phyloP scores from a whole-genome alignment of 176 grass and related monocot species.

The Lolium multiflorum region DNA sequence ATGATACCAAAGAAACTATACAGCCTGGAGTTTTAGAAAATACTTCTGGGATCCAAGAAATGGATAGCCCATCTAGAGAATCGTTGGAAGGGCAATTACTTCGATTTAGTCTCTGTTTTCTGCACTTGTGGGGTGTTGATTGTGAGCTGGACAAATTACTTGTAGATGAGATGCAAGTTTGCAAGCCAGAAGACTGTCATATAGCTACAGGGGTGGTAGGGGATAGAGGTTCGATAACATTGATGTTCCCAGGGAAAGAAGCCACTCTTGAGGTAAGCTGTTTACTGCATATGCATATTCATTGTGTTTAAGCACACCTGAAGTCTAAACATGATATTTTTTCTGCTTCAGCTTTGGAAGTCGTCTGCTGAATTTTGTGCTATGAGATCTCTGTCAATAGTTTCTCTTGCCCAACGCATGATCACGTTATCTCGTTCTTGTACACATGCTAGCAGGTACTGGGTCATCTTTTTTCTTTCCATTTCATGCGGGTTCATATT shows the following conservation, averaged over 20 bases:
- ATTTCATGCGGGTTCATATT: conserved; percentile 8
- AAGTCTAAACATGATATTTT: conserved; percentile 44
- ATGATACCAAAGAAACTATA: conserved; percentile 39
- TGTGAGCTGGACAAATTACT: conserved; percentile 83
- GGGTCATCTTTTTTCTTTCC: conserved; percentile 29
- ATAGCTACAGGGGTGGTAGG: conserved; percentile 80
- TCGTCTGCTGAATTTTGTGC: conserved; percentile 92
- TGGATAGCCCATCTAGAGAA: conserved; percentile 78
- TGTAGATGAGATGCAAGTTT: conserved; percentile 92
- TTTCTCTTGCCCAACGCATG: conserved; percentile 94
- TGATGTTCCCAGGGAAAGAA: conserved; percentile 88
- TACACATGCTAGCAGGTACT: conserved; percentile 89
- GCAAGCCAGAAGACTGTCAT: conserved; percentile 88
- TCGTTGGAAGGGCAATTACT: conserved; percentile 81
- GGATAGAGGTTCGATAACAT: conserved; percentile 82
- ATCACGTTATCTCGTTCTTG: conserved; percentile 84
- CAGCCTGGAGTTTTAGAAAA: conserved; percentile 38
- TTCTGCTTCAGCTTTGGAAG: conserved; percentile 88
- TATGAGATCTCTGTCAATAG: conserved; percentile 91
- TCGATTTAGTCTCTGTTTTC: conserved; percentile 94
- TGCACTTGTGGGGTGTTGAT: conserved; percentile 96
- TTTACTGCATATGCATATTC: conserved; percentile 22
- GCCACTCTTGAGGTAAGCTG: conserved; percentile 83
- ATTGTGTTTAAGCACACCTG: conserved; percentile 26
- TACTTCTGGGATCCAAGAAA: conserved; percentile 50